These are phyloP conservation scores for Cryptococcus sp. DNA, from an alignment of 1,284 basidiomycete genomes.

Conservation along the genomic window DNA sequence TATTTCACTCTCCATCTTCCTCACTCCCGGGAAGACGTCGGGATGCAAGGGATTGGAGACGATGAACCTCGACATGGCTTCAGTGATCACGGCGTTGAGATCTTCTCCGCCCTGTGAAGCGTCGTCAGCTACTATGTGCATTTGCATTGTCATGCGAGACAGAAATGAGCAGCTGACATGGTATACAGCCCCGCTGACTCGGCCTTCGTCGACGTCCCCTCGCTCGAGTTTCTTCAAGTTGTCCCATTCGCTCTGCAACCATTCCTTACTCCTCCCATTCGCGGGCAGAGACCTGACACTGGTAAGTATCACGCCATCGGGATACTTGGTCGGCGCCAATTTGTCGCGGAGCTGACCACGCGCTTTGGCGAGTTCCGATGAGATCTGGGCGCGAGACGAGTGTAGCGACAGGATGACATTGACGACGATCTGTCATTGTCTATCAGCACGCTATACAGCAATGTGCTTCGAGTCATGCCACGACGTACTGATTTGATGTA, in stretches of 20 bases:
- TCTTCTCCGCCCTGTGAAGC: constrained; percentile 77
- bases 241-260: constrained; percentile 77
- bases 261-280: constrained; percentile 68
- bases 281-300: constrained; percentile 65
- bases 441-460: no score
- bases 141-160: constrained; percentile 4
- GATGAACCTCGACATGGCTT: constrained; percentile 53
- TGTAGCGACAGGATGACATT: constrained; percentile 69
- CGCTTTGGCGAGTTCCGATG: constrained; percentile 68
- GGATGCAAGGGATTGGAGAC: constrained; percentile 86
- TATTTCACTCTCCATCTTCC: constrained; percentile 97
- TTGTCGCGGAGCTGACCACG: constrained; percentile 66
- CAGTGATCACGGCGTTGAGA: constrained; percentile 58
- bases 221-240: constrained; percentile 74
- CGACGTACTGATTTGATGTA: constrained; percentile 35
- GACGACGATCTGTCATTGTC: constrained; percentile 60
- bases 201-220: constrained; percentile 60
- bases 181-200: constrained; percentile 84
- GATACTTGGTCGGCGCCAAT: constrained; percentile 57
- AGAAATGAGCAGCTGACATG: constrained; percentile 58
- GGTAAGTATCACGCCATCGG: constrained; percentile 60
- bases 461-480: no score
- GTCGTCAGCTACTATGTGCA: constrained; percentile 10
- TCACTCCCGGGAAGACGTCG: constrained; percentile 84
- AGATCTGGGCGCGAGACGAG: constrained; percentile 66